Evolutionary conservation across 306 rosid species (phyloP).

Genomic region (Abrus pulchellus): DNA sequence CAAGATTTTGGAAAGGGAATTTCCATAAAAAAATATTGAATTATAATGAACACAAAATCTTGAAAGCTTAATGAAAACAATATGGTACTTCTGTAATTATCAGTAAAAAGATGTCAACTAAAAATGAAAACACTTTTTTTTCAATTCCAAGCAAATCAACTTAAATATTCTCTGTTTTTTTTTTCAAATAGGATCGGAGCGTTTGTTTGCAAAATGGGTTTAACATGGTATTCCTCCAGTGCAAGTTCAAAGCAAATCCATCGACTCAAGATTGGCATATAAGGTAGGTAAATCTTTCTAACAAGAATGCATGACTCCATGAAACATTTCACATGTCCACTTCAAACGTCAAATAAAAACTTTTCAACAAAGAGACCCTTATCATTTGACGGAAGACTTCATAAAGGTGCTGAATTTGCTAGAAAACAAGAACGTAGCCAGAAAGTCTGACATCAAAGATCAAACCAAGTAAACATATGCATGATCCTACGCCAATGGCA

Average conservation of each 20-base stretch:
- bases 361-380: conserved; percentile 8
- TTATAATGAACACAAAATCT: neutral
- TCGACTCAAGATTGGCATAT: conserved; percentile 6
- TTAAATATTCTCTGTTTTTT: neutral
- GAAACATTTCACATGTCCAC: neutral
- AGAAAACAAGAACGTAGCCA: neutral
- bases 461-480: neutral
- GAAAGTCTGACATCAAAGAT: neutral
- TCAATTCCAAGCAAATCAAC: conserved; percentile 9
- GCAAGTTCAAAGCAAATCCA: conserved; percentile 3
- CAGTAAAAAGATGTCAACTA: neutral
- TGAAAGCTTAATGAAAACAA: neutral
- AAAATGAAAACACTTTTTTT: neutral
- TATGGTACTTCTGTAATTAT: neutral
- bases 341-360: neutral
- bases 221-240: neutral
- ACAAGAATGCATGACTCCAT: conserved; percentile 1
- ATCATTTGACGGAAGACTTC: neutral
- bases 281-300: neutral
- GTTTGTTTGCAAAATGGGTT: neutral
- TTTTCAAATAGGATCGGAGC: neutral
- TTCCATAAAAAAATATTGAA: neutral
- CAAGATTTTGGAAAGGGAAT: neutral
- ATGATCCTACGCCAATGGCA: neutral
- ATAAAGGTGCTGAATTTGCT: neutral